Evolutionary conservation across 164 flowering plant species (phyloP).

Genomic region (Magnolia changhungtana): DNA sequence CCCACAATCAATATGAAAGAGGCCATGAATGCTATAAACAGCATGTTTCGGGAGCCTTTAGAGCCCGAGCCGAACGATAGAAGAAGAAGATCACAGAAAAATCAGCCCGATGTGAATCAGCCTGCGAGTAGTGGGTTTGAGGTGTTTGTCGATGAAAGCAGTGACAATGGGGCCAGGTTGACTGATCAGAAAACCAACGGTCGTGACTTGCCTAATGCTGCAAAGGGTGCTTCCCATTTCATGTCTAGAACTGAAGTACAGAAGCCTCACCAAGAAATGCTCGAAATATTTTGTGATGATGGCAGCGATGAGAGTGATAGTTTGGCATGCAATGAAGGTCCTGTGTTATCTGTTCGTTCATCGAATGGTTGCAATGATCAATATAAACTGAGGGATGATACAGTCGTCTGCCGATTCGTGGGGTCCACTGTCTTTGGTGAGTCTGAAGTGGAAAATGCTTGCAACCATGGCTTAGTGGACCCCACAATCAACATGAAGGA

Average conservation of each 20-base stretch:
- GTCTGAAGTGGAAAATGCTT: conserved; percentile 80
- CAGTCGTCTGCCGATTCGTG: conserved; percentile 75
- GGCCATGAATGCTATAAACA: conserved; percentile 80
- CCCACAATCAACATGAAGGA: conserved; percentile 93
- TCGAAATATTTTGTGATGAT: conserved; percentile 55
- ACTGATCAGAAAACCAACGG: conserved; percentile 17
- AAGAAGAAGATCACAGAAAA: conserved; percentile 32
- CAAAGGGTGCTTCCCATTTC: conserved; percentile 6
- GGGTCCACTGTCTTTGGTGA: conserved; percentile 78
- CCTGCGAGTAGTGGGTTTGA: conserved; percentile 31
- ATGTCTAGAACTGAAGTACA: conserved; percentile 5
- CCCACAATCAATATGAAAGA: conserved; percentile 91
- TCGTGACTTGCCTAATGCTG: not conserved
- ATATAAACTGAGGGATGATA: conserved; percentile 56
- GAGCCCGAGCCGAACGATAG: conserved; percentile 42
- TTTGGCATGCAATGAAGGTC: not conserved
- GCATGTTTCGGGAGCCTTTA: conserved; percentile 87
- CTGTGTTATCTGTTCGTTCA: conserved; percentile 29
- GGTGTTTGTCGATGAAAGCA: conserved; percentile 59
- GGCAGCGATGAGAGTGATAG: conserved; percentile 16
- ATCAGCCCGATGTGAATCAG: conserved; percentile 28
- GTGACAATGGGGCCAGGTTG: conserved; percentile 24
- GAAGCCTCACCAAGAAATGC: conserved; percentile 36
- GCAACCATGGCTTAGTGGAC: conserved; percentile 95
- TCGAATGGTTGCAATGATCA: conserved; percentile 35